phyloP scores from a whole-genome alignment of 2,329 filamentous ascomycete species.

The Botrytis pseudocinerea region DNA sequence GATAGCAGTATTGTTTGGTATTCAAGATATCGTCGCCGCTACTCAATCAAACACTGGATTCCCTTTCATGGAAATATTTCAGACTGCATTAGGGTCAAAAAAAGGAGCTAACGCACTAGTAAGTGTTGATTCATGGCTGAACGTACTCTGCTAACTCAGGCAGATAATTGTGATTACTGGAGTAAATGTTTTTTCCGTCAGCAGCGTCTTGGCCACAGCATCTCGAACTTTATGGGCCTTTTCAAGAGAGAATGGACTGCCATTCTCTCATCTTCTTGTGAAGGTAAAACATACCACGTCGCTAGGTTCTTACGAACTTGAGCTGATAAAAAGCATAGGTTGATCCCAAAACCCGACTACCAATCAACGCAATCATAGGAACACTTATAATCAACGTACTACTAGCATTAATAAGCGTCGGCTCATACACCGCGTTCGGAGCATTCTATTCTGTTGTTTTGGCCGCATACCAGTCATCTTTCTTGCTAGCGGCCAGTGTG shows the following conservation, averaged over 20 bases:
- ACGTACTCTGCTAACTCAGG: background rate
- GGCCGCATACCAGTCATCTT: conserved; percentile 23
- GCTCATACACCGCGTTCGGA: conserved; percentile 15
- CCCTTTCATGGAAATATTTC: conserved; percentile 22
- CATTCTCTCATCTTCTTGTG: conserved; percentile 6
- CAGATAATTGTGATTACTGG: conserved; percentile 8
- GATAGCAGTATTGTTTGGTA: conserved; percentile 23
- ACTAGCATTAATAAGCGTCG: conserved; percentile 18
- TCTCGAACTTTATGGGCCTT: conserved; percentile 24
- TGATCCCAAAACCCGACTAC: conserved; percentile 14
- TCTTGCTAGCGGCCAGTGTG: conserved; percentile 19
- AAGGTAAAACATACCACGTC: background rate
- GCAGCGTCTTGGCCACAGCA: conserved; percentile 9
- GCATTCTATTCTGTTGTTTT: conserved; percentile 22
- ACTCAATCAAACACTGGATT: conserved; percentile 6
- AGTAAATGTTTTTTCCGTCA: conserved; percentile 16
- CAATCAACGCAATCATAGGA: conserved; percentile 18
- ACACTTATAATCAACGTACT: conserved; percentile 20
- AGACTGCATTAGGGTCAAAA: background rate
- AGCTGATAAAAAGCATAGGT: conserved; percentile 8
- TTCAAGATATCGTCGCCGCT: conserved; percentile 7
- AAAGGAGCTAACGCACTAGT: conserved; percentile 18
- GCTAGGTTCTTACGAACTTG: no score
- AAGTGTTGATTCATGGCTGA: background rate
- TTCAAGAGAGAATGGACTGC: conserved; percentile 20